phyloP scores from a whole-genome alignment of 257 asterid species.

The Ilex aquifolium region DNA sequence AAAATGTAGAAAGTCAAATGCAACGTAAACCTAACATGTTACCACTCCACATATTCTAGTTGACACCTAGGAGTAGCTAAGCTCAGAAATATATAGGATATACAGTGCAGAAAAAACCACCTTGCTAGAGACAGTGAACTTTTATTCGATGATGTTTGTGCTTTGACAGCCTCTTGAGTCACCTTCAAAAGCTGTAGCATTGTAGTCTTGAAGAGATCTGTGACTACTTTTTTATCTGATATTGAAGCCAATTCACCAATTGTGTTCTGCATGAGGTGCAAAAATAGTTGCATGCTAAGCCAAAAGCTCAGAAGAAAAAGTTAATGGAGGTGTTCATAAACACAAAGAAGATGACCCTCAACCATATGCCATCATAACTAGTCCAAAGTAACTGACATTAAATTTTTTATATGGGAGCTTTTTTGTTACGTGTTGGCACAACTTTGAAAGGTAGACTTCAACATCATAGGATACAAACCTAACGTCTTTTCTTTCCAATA shows the following conservation, averaged over 20 bases:
- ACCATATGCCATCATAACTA: no score
- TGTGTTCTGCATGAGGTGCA: constrained; percentile 44
- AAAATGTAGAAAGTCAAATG: constrained; percentile 1
- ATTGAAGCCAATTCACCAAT: constrained; percentile 76
- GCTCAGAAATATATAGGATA: background rate
- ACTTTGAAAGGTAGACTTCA: no score
- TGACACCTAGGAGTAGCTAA: background rate
- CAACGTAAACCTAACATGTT: background rate
- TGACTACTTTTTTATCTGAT: constrained; percentile 53
- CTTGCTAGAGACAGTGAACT: constrained; percentile 46
- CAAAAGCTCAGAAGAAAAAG: background rate
- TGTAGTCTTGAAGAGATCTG: constrained; percentile 39
- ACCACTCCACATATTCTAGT: background rate
- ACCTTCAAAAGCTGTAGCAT: constrained; percentile 66
- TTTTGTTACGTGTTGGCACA: no score
- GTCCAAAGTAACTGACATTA: no score
- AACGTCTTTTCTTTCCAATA: no score
- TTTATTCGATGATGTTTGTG: constrained; percentile 30
- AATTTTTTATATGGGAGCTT: no score
- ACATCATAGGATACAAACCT: no score
- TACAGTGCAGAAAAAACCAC: constrained; percentile 28
- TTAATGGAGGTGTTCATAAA: background rate
- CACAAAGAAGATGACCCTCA: background rate
- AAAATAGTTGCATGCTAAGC: constrained; percentile 9
- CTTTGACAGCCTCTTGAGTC: constrained; percentile 44